Percentiles rank a stretch among this genome's conserved stretches.
phyloP scores from a whole-genome alignment of 2,329 filamentous ascomycete species.

The Nannizzia gypsea region DNA sequence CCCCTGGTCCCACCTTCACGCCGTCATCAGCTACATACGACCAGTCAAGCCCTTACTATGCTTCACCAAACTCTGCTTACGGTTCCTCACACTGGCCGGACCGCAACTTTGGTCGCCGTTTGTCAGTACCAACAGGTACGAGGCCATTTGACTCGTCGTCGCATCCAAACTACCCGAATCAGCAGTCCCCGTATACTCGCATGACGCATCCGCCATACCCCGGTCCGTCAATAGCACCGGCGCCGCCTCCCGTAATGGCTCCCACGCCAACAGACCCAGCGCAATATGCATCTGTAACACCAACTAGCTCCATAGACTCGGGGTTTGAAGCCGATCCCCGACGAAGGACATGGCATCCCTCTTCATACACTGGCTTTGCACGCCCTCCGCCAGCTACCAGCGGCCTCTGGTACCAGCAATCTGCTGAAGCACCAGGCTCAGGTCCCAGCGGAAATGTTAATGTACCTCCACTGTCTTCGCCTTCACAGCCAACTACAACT shows the following conservation, averaged over 20 bases:
- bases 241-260: slow-evolving; percentile 13
- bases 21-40: slow-evolving; percentile 62
- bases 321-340: slow-evolving; percentile 63
- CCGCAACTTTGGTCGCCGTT: slow-evolving; percentile 46
- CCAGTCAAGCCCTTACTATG: slow-evolving; percentile 60
- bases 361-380: slow-evolving; percentile 49
- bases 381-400: slow-evolving; percentile 50
- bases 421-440: slow-evolving; percentile 45
- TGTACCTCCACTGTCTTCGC: slow-evolving; percentile 24
- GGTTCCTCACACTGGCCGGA: slow-evolving; percentile 58
- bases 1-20: slow-evolving; percentile 55
- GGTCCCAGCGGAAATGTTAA: not conserved
- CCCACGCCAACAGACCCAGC: slow-evolving; percentile 44
- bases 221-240: not conserved
- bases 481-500: slow-evolving; percentile 49
- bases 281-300: slow-evolving; percentile 52
- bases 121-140: slow-evolving; percentile 67
- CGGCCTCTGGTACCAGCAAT: slow-evolving; percentile 63
- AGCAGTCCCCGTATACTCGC: not conserved
- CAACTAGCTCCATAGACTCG: slow-evolving; percentile 44
- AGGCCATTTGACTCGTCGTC: slow-evolving; percentile 63
- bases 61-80: slow-evolving; percentile 56
- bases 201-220: slow-evolving; percentile 8
- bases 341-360: slow-evolving; percentile 82
- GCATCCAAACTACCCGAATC: slow-evolving; percentile 31